Conservation (phyloP, 768 basidiomycete species). For the Thelephora ganbajun region DNA sequence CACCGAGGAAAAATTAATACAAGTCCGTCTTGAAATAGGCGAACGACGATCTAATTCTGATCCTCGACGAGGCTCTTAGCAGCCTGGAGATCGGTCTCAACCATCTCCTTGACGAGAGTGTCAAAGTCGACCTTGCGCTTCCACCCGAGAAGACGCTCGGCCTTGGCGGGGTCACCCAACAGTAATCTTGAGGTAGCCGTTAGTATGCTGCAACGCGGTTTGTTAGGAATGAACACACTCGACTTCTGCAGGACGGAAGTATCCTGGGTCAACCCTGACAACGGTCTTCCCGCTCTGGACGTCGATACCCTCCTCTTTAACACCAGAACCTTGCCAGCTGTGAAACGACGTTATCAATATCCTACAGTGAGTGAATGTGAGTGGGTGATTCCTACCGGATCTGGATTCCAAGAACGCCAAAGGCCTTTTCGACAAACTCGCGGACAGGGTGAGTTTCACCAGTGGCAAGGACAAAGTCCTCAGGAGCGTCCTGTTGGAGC, state of each 20-base stretch:
- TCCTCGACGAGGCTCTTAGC: slow-evolving; percentile 66
- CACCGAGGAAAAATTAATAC: too few relatives aligned
- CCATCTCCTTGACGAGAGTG: slow-evolving; percentile 84
- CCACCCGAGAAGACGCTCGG: slow-evolving; percentile 82
- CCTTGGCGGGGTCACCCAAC: slow-evolving; percentile 81
- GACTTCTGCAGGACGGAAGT: slow-evolving; percentile 94
- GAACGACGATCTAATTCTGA: slow-evolving; percentile 41
- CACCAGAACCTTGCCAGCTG: slow-evolving; percentile 72
- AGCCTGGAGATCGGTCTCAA: slow-evolving; percentile 64
- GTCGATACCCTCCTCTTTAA: slow-evolving; percentile 67
- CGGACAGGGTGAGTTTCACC: slow-evolving; percentile 93
- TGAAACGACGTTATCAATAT: not conserved
- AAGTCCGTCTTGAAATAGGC: not conserved
- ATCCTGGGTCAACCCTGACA: slow-evolving; percentile 75
- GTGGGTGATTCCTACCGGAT: slow-evolving; percentile 35
- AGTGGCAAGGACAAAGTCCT: slow-evolving; percentile 92
- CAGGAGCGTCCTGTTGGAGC: slow-evolving; percentile 71
- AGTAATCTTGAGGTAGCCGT: slow-evolving; percentile 39
- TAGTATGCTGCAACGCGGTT: not conserved
- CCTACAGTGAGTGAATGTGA: not conserved
- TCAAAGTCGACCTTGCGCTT: slow-evolving; percentile 78
- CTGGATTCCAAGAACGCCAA: slow-evolving; percentile 48
- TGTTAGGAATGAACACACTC: slow-evolving; percentile 41
- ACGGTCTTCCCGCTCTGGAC: slow-evolving; percentile 52
- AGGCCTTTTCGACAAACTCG: slow-evolving; percentile 86